Percentiles rank a stretch among this genome's conserved stretches.
phyloP scores from a whole-genome alignment of 345 rosid species.

The Gossypium raimondii region DNA sequence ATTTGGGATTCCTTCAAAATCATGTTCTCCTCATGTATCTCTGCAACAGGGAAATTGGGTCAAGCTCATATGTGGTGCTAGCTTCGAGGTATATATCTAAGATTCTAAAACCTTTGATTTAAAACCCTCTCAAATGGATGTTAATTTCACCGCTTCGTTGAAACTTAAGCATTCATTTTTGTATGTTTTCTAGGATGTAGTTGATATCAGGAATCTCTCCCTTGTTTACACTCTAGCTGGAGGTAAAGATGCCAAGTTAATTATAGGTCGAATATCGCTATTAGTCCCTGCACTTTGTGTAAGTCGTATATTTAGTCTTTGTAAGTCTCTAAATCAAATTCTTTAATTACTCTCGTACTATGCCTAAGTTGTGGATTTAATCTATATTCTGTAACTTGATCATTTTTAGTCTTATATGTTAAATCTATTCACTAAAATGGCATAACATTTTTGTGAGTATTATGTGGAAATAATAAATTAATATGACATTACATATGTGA shows the following conservation, averaged over 20 bases:
- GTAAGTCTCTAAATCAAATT: too few relatives aligned
- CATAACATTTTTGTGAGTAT: too few relatives aligned
- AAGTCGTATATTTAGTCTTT: too few relatives aligned
- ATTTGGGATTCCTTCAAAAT: conserved; percentile 33
- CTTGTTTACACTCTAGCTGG: conserved; percentile 63
- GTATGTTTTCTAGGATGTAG: conserved; percentile 40
- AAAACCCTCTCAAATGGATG: neutral
- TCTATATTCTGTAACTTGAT: too few relatives aligned
- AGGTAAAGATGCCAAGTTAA: conserved; percentile 26
- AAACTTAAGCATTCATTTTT: neutral
- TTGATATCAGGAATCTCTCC: conserved; percentile 57
- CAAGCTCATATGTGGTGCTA: conserved; percentile 66
- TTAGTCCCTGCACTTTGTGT: too few relatives aligned
- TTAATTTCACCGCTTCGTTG: neutral
- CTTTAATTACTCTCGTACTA: too few relatives aligned
- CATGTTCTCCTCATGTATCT: conserved; percentile 40
- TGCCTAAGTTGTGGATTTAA: too few relatives aligned
- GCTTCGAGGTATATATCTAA: conserved; percentile 46
- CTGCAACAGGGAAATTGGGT: conserved; percentile 58
- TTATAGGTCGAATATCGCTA: too few relatives aligned
- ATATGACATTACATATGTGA: too few relatives aligned
- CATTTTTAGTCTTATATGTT: too few relatives aligned
- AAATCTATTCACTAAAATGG: too few relatives aligned
- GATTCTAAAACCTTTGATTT: neutral
- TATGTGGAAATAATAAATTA: too few relatives aligned